Evolutionary conservation across 345 rosid species (phyloP).

Genomic region (Hibiscus mutabilis): DNA sequence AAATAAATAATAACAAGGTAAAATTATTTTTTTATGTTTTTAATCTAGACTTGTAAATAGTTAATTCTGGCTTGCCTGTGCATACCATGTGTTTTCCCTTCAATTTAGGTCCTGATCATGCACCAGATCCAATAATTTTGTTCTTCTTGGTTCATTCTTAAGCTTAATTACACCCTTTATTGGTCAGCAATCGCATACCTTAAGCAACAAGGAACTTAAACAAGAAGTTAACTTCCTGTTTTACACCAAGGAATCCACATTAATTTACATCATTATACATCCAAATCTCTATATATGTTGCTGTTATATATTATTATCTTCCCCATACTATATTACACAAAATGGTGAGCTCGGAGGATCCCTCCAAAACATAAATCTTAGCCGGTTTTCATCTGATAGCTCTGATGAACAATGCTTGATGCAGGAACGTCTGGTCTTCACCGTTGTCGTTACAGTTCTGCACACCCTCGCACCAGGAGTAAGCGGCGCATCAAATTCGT

Average conservation of each 20-base stretch:
- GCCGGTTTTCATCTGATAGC: background rate
- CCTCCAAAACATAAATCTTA: background rate
- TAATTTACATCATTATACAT: background rate
- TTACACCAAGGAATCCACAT: background rate
- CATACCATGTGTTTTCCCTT: background rate
- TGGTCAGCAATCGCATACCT: background rate
- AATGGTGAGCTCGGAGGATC: constrained; percentile 1
- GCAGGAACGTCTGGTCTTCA: constrained; percentile 2
- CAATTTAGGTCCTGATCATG: background rate
- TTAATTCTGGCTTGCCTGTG: background rate
- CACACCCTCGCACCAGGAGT: background rate
- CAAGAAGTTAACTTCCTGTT: background rate
- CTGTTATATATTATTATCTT: background rate
- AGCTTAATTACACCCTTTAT: background rate
- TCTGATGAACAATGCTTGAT: background rate
- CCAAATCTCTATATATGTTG: background rate
- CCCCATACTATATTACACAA: background rate
- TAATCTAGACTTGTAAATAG: background rate
- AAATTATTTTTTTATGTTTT: too few species aligned
- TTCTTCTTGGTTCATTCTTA: background rate
- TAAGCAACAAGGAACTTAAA: constrained; percentile 5
- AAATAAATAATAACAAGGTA: too few species aligned
- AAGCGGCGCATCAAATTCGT: background rate
- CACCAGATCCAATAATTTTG: background rate
- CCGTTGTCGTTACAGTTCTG: background rate